Base-by-base conservation (phyloP, 371 early-diverging fungal genomes). In the Mortierella sp. region DNA sequence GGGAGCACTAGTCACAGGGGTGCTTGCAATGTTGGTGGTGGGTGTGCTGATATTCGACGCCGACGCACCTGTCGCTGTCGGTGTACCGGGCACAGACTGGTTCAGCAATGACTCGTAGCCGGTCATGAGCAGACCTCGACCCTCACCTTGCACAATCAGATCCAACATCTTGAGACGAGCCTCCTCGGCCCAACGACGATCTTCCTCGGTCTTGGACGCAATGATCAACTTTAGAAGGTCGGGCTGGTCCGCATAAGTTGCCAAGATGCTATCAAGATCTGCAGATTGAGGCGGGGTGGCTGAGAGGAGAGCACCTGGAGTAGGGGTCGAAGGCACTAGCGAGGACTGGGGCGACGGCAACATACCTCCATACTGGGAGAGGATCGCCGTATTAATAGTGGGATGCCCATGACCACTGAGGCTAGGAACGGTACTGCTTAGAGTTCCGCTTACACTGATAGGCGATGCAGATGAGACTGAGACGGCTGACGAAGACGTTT, bases 171-270 rank as follows among this genome's bases (percentile, higher is more conserved):
- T 80, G 54, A 87, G 70, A 47, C 83, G 84, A 0, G 89, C 85
- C 69, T 86, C 89, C 61, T 86, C 88, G 0, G 88, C 82, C 77
- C 82, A 80, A 43, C 89, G 85, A 60, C 86, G 85, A 47, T 89
- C 89, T 70, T 89, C 88, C 59, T 89, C 88, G 0, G 86, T 87
- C 74, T 87, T 89, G 57, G 86, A 85, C 19, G 83, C 79, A 51
- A 89, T 65, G 40, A 89, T 89, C 46, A 89, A 56, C 57, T 86
- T 87, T 9, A 89, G 63, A 4, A 89, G 79, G 37, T 89, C 89
- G n/a, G 89, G 89, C 56, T 86, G 84, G 37, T 82, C 69, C 54
- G 80, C 63, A 49, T 85, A 89, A 43, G 85, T 85, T 8, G 85
- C 80, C 22, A 89, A 72, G 28, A 89, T 73, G 14, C 86, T 82